A percentile compares a stretch with the other conserved stretches of the same genome.
Conservation (phyloP, 2,329 filamentous ascomycete species). For the Fusarium sp. region DNA sequence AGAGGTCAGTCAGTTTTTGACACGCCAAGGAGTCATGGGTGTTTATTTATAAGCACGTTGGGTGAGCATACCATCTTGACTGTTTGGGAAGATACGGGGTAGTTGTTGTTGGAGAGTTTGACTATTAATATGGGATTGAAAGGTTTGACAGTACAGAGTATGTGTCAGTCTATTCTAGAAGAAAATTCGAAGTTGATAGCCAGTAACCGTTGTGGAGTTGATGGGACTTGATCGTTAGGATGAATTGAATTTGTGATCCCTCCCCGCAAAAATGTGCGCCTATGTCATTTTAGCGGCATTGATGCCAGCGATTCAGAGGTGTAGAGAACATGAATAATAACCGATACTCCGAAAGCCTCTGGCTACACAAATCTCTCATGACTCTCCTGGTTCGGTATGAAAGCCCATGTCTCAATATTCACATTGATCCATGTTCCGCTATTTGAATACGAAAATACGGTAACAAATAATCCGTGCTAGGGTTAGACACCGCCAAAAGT, state of each 20-base stretch:
- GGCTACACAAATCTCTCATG: background rate
- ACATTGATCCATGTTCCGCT: background rate
- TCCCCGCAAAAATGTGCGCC: slow-evolving; percentile 40
- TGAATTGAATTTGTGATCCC: slow-evolving; percentile 33
- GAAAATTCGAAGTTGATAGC: slow-evolving; percentile 27
- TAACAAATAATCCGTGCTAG: background rate
- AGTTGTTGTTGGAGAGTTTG: background rate
- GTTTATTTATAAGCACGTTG: background rate
- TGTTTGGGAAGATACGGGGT: background rate
- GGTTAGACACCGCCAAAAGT: slow-evolving; percentile 5
- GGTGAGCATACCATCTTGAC: slow-evolving; percentile 35
- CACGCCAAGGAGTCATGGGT: background rate
- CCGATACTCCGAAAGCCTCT: background rate
- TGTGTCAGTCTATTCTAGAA: slow-evolving; percentile 21
- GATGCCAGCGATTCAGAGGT: slow-evolving; percentile 29
- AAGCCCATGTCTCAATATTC: no score
- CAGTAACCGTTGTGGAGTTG: slow-evolving; percentile 30
- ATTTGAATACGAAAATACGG: background rate
- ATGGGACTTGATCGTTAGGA: slow-evolving; percentile 22
- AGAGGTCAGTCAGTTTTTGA: slow-evolving; percentile 14
- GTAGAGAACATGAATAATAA: background rate
- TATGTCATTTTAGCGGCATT: slow-evolving; percentile 48
- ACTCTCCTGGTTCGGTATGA: background rate
- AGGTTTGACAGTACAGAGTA: background rate
- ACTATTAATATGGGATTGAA: background rate